Evolutionary conservation across 2,329 filamentous ascomycete species (phyloP), one percentile per base, ranked within the genome.

Genomic region (Microcera coccophila): DNA sequence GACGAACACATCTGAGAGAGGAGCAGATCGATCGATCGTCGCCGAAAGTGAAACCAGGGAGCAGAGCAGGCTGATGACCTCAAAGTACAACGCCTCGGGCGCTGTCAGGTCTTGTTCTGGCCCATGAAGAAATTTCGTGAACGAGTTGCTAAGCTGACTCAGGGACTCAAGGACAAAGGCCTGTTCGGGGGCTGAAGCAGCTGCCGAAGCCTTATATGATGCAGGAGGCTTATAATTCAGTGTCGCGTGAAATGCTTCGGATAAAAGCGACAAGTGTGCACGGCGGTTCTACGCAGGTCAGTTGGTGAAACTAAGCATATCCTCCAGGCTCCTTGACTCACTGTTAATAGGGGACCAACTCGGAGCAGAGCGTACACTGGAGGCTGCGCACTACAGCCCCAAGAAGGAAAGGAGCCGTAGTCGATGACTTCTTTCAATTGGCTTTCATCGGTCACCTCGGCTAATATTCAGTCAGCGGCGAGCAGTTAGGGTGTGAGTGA

Each of bases 201-300:
- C 63, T 3, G 58, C 49, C 0, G 66, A 50, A 20, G 69, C 72
- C 51, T 79, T 80, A 62, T 76, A 75, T 5, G 72, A 67, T 2
- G 74, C 66, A 0, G 74, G 69, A 2, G 74, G 66, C 39, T 71
- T 74, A 55, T 72, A 74, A 18, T 58, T 55, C 4, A 80, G 57
- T 2, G 76, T 48, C 36, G 78, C 73, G 12, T 78, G 64, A 53
- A 76, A 79, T 4, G 68, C 67, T 50, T 81, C 78, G 1, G 72
- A 54, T 1, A 77, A 59, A 11, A 80, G 54, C 0, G 64, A 61
- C 0, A 81, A 57, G 35, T 78, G 78, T 2, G 67, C 67, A 3
- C 78, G 72, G 2, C 61, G 61, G 46, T 71, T 72, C 76, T 80
- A 45, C 3, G 16, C 3, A 1, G 7, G 38, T 60, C 43, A 62